Percentiles rank a stretch among this genome's conserved stretches.
phyloP scores from a whole-genome alignment of 2,329 filamentous ascomycete species.

The Ustilaginoidea virens region DNA sequence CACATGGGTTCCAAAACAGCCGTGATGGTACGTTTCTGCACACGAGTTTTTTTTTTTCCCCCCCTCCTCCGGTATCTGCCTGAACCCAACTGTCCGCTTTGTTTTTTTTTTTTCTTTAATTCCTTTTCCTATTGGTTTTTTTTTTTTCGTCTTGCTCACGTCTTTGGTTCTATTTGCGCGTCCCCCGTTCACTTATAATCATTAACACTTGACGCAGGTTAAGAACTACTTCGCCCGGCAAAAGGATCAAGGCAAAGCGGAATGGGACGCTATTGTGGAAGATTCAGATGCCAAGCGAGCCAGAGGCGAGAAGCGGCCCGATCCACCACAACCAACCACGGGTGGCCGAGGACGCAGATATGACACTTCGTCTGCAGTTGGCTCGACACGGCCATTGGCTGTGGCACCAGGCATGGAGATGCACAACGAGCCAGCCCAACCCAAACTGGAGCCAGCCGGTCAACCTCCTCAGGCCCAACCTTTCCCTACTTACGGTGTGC shows the following conservation, averaged over 20 bases:
- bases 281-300: slow-evolving; percentile 42
- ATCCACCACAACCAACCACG: slow-evolving; percentile 40
- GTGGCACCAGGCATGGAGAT: slow-evolving; percentile 29
- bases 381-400: slow-evolving; percentile 25
- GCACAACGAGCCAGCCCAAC: slow-evolving; percentile 26
- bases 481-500: slow-evolving; percentile 27
- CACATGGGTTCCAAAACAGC: slow-evolving; percentile 75
- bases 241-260: slow-evolving; percentile 40
- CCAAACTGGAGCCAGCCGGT: slow-evolving; percentile 27
- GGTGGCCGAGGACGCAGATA: slow-evolving; percentile 35
- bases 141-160: not conserved
- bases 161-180: not conserved
- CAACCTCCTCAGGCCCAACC: slow-evolving; percentile 19
- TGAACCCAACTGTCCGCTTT: not conserved
- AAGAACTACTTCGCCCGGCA: slow-evolving; percentile 54
- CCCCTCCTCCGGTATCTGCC: not conserved
- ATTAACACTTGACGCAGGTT: no score
- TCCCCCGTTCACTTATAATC: not conserved
- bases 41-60: not conserved
- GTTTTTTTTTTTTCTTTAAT: not conserved
- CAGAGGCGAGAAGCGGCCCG: slow-evolving; percentile 42
- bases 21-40: slow-evolving; percentile 51
- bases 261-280: slow-evolving; percentile 43
- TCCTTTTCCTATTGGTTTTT: not conserved
- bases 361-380: slow-evolving; percentile 19